Evolutionary conservation across 495 filamentous ascomycete species (phyloP).

Genomic region (Penicillium coffeae): DNA sequence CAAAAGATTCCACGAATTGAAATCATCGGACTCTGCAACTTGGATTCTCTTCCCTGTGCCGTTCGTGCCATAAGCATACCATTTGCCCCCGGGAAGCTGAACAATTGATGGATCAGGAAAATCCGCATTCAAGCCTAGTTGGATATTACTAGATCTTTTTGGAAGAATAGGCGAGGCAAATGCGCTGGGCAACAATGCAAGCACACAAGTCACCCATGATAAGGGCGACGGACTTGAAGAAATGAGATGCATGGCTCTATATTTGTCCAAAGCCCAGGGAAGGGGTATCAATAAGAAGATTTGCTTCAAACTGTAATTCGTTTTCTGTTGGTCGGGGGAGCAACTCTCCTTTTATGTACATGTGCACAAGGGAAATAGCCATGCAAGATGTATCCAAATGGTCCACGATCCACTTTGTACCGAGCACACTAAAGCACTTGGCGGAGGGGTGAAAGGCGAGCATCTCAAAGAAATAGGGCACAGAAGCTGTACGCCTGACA

Average conservation of each 20-base stretch:
- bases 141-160: constrained; percentile 21
- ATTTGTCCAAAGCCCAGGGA: no score
- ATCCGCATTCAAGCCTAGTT: constrained; percentile 28
- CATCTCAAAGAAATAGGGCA: not conserved
- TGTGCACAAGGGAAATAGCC: no score
- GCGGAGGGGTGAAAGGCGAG: no score
- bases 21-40: constrained; percentile 33
- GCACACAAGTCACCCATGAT: constrained; percentile 7
- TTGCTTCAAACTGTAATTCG: no score
- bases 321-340: no score
- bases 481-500: not conserved
- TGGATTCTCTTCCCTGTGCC: constrained; percentile 31
- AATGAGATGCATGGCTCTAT: constrained; percentile 5
- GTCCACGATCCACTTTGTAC: no score
- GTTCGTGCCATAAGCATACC: constrained; percentile 44
- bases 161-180: constrained; percentile 12
- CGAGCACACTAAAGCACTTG: no score
- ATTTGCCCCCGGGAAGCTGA: constrained; percentile 24
- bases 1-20: constrained; percentile 32
- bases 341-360: no score
- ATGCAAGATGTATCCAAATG: no score
- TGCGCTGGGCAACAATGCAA: constrained; percentile 10
- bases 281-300: no score
- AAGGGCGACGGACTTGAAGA: constrained; percentile 2
- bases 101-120: constrained; percentile 40